Percentiles rank a stretch among this genome's conserved stretches.
Conservation (phyloP, 2,329 filamentous ascomycete genomes). For the Arthrobotrys pseudoclavata region DNA sequence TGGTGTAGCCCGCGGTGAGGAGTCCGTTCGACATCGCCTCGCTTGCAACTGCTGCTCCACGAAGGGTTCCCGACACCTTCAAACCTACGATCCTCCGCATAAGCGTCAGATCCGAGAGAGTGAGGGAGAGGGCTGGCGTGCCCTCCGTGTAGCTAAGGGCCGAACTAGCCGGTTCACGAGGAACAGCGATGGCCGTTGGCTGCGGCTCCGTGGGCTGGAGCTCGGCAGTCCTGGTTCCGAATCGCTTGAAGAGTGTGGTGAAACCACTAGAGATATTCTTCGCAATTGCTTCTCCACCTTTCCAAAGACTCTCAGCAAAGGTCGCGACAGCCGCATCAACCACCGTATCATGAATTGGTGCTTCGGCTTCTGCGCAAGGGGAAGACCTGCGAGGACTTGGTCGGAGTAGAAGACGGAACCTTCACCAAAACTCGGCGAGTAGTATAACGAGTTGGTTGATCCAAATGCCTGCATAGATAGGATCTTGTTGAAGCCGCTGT, state of each 20-base stretch:
- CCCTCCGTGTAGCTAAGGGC: slow-evolving; percentile 37
- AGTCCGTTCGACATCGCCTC: slow-evolving; percentile 50
- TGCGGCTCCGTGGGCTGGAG: slow-evolving; percentile 40
- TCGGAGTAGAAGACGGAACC: slow-evolving; percentile 29
- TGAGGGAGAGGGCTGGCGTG: slow-evolving; percentile 34
- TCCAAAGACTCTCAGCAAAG: slow-evolving; percentile 28
- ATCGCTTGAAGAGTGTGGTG: slow-evolving; percentile 42
- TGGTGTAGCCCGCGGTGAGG: slow-evolving; percentile 45
- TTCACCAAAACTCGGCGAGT: slow-evolving; percentile 22
- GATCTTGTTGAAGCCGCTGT: slow-evolving; percentile 1
- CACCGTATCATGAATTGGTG: slow-evolving; percentile 19
- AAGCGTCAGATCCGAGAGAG: slow-evolving; percentile 42
- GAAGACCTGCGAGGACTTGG: slow-evolving; percentile 28
- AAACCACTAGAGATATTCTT: slow-evolving; percentile 34
- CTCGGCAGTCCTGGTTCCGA: slow-evolving; percentile 37
- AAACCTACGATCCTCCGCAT: slow-evolving; percentile 48
- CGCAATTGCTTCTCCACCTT: slow-evolving; percentile 37
- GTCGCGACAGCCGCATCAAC: slow-evolving; percentile 7
- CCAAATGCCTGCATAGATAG: slow-evolving; percentile 27
- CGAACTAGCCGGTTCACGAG: slow-evolving; percentile 32
- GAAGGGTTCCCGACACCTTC: slow-evolving; percentile 55
- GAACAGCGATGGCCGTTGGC: slow-evolving; percentile 30
- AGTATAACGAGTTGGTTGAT: slow-evolving; percentile 27
- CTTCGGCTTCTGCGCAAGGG: slow-evolving; percentile 9
- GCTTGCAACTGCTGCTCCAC: slow-evolving; percentile 36